These are phyloP conservation scores for Blastobotrys americana DNA, from an alignment of 805 yeast species.

Conservation along the genomic window DNA sequence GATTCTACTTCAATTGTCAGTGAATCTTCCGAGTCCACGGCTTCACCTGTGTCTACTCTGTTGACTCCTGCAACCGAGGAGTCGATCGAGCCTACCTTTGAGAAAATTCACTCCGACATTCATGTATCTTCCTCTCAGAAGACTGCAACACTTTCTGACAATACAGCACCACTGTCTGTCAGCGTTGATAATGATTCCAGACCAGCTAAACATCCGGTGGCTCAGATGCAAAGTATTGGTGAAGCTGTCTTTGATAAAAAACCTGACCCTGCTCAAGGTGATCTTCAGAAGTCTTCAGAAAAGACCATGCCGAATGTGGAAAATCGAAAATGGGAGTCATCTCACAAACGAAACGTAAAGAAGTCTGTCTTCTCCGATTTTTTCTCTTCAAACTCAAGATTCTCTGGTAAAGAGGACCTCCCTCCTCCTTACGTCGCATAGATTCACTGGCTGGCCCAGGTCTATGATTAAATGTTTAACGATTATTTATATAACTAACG, in stretches of 20 bases:
- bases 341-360: conserved; percentile 1
- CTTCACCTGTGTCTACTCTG: neutral
- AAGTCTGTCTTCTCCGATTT: conserved; percentile 14
- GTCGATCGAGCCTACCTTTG: neutral
- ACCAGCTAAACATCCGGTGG: too few species aligned
- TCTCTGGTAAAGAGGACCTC: conserved; percentile 7
- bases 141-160: too few species aligned
- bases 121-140: neutral
- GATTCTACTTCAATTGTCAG: neutral
- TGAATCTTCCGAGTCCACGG: neutral
- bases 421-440: conserved; percentile 22
- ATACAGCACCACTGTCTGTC: too few species aligned
- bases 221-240: too few species aligned
- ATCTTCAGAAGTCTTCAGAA: too few species aligned
- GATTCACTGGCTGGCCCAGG: too few species aligned
- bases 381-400: conserved; percentile 13
- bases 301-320: neutral
- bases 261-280: too few species aligned
- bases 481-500: neutral
- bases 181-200: too few species aligned
- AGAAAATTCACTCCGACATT: neutral
- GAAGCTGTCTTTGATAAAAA: too few species aligned
- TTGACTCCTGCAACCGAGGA: neutral
- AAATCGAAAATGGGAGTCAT: neutral
- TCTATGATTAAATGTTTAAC: neutral